Evolutionary conservation across 225 moss, liverwort and hornwort genomes (phyloP), one percentile per base, ranked within the genome.

Genomic region (Sphagnum tenellum): DNA sequence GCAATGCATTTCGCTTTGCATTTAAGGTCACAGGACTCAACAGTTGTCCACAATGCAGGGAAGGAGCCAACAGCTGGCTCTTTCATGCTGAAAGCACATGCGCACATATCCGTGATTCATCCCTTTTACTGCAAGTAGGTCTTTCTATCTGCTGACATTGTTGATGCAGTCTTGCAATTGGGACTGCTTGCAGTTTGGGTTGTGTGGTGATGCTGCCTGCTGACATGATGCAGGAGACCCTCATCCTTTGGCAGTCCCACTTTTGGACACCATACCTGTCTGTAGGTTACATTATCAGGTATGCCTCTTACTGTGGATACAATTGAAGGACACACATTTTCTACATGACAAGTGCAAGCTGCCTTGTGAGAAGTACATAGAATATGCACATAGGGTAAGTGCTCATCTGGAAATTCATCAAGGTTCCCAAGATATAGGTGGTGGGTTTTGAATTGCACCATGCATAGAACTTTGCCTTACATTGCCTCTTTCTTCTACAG

Each of bases 331-430:
- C 93, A 93, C 66, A 79, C 93, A 56, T 81, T 0, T 93, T 77
- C 82, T 98, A 55, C 98, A 98, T 75, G 98, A 98, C 73, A 93
- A 93, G 63, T 89, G 87, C 90, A 98, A 98, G 74, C 73, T 98
- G 70, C 90, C 93, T 56, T 89, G 84, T 82, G 98, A 98, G 70
- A 92, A 98, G 66, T 98, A 93, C 59, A 89, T 98, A 67, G 89
- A 93, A 63, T 98, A 98, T 84, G 85, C 93, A 62, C 93, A 93
- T 69, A 82, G 93, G 90, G 96, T 98, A 86, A 69, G 76, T 50
- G 65, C 67, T 59, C n/a, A 13, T 51, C 50, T 13, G 45, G 13
- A 61, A 48, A 62, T 0, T 54, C 46, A 71, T 11, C 45, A 9
- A 56, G n/a, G n/a, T 56, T 9, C 9, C n/a, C n/a, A 29, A 29